A percentile compares a stretch with the other conserved stretches of the same genome.
These are phyloP conservation scores for Entelexis sorbosivorans DNA, from an alignment of 1,139 yeast species.

Conservation along the genomic window DNA sequence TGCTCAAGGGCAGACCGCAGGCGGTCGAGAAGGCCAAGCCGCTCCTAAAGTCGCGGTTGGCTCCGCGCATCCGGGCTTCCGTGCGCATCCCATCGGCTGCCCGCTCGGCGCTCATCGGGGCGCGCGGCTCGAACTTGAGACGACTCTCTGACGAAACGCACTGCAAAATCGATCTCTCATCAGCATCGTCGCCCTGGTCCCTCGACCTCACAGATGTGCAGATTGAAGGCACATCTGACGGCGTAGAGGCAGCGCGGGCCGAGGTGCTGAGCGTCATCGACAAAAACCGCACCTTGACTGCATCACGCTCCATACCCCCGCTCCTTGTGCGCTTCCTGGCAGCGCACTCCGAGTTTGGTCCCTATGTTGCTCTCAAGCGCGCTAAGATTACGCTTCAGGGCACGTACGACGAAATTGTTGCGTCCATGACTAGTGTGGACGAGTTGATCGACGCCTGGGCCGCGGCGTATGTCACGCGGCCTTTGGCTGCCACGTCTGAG, in stretches of 20 bases:
- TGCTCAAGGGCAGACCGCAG: slow-evolving; percentile 14
- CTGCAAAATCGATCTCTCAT: slow-evolving; percentile 62
- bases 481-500: not conserved
- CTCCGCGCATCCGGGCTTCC: slow-evolving; percentile 46
- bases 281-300: slow-evolving; percentile 21
- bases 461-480: slow-evolving; percentile 8
- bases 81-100: slow-evolving; percentile 68
- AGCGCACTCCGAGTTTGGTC: not conserved
- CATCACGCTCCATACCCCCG: slow-evolving; percentile 6
- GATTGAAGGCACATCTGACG: slow-evolving; percentile 77
- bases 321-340: slow-evolving; percentile 2
- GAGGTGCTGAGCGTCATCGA: slow-evolving; percentile 34
- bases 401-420: slow-evolving; percentile 1
- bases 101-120: slow-evolving; percentile 76
- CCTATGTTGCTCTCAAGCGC: not conserved
- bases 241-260: slow-evolving; percentile 61
- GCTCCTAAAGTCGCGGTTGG: slow-evolving; percentile 63
- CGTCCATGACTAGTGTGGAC: slow-evolving; percentile 11
- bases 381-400: slow-evolving; percentile 9
- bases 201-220: slow-evolving; percentile 50
- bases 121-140: slow-evolving; percentile 72
- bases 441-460: slow-evolving; percentile 3
- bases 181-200: slow-evolving; percentile 34
- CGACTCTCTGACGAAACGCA: slow-evolving; percentile 64
- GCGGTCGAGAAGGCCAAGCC: slow-evolving; percentile 44